Conservation (phyloP, 2,329 filamentous ascomycete genomes). For the Phyllosticta citribraziliensis region DNA sequence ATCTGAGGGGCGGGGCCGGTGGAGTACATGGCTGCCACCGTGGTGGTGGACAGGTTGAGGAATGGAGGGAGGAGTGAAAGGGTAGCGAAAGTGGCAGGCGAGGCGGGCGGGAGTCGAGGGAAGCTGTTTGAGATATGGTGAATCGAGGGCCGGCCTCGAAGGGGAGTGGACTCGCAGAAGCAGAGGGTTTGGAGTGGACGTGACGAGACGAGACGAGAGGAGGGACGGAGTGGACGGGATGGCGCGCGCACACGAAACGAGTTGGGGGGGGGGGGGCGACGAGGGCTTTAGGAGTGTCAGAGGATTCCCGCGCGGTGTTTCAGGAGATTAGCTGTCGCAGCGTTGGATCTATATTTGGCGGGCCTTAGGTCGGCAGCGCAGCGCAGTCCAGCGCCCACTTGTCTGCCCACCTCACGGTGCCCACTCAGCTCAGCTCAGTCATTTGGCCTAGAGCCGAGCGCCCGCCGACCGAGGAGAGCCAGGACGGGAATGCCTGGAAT, state of each 20-base stretch:
- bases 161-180: background rate
- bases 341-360: background rate
- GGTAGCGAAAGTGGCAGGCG: slow-evolving; percentile 9
- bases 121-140: slow-evolving; percentile 11
- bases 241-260: slow-evolving; percentile 10
- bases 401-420: background rate
- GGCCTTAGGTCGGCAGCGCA: background rate
- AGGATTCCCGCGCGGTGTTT: slow-evolving; percentile 6
- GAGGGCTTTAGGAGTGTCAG: slow-evolving; percentile 11
- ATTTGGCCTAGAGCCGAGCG: background rate
- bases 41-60: background rate
- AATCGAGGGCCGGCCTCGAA: slow-evolving; percentile 11
- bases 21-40: slow-evolving; percentile 36
- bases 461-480: background rate
- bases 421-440: no score
- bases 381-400: background rate
- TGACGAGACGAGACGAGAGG: background rate
- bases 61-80: background rate
- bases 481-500: background rate
- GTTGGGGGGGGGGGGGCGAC: slow-evolving; percentile 9
- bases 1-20: slow-evolving; percentile 53
- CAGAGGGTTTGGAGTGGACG: background rate
- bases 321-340: slow-evolving; percentile 9
- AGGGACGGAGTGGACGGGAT: slow-evolving; percentile 3
- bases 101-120: slow-evolving; percentile 1